These are phyloP conservation scores for Gymnopilus junonius DNA, from an alignment of 768 basidiomycete genomes.

Conservation along the genomic window DNA sequence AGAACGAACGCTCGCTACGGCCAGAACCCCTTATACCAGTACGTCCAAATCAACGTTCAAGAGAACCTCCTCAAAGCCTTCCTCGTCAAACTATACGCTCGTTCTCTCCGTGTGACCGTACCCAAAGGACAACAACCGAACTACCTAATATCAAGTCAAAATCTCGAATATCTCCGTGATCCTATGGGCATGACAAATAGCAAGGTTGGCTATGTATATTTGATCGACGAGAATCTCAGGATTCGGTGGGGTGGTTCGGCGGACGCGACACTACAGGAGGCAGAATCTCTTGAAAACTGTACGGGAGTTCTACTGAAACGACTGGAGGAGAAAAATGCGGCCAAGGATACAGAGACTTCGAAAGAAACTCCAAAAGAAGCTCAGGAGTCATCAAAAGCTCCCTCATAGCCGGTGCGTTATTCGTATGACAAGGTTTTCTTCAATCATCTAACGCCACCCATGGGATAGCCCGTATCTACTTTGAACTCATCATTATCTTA, in stretches of 20 bases:
- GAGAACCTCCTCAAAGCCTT: conserved; percentile 92
- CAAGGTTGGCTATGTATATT: conserved; percentile 89
- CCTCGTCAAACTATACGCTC: conserved; percentile 85
- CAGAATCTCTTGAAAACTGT: conserved; percentile 68
- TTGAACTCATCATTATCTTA: no score
- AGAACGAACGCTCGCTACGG: conserved; percentile 57
- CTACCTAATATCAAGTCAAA: conserved; percentile 82
- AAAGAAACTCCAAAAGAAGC: not conserved
- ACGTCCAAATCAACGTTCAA: conserved; percentile 90
- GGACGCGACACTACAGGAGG: conserved; percentile 78
- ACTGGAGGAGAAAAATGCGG: conserved; percentile 37
- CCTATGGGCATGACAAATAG: conserved; percentile 89
- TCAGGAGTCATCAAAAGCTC: not conserved
- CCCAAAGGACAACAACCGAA: conserved; percentile 67
- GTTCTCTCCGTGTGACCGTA: conserved; percentile 67
- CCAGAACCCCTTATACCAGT: conserved; percentile 66
- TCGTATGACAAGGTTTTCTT: not conserved
- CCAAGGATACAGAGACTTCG: not conserved
- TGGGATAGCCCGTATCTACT: not conserved
- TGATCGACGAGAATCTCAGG: conserved; percentile 83
- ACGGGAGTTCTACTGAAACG: conserved; percentile 70
- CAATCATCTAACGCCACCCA: not conserved
- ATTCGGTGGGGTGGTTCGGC: conserved; percentile 94
- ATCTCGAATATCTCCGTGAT: conserved; percentile 84
- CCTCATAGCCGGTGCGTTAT: not conserved